A percentile compares a stretch with the other conserved stretches of the same genome.
Conservation (phyloP, 495 filamentous ascomycete species). For the Hyaloscypha variabilis region DNA sequence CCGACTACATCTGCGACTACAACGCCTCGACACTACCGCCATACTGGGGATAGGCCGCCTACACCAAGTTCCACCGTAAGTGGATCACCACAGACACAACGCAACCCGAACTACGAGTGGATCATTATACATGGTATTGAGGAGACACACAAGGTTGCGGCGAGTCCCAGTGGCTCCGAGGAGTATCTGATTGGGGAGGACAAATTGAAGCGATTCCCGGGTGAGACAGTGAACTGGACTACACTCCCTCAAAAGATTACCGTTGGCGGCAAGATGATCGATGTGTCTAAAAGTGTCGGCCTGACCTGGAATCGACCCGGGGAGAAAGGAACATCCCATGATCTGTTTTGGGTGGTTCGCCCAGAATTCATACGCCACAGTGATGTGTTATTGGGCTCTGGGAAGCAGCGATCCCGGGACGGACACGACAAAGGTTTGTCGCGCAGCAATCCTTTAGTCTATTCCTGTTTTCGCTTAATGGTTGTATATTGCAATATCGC, state of each 20-base stretch:
- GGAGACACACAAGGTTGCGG: background rate
- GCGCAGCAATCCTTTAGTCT: background rate
- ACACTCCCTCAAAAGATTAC: background rate
- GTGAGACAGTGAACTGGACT: background rate
- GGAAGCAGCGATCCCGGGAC: background rate
- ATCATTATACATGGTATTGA: background rate
- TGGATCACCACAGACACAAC: background rate
- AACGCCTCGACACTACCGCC: background rate
- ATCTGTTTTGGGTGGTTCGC: background rate
- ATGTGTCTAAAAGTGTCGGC: background rate
- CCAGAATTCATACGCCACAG: background rate
- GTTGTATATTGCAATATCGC: background rate
- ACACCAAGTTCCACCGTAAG: background rate
- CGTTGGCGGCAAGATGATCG: background rate
- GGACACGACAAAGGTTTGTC: background rate
- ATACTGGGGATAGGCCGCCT: background rate
- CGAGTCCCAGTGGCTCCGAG: background rate
- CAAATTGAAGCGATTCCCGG: background rate
- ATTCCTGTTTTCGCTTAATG: background rate
- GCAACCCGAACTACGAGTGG: background rate
- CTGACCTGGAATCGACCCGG: background rate
- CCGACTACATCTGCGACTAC: background rate
- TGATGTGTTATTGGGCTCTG: background rate
- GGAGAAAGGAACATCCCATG: background rate
- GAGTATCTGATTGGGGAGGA: conserved; percentile 1